These are phyloP conservation scores for Schizothecium vesticola DNA, from an alignment of 495 filamentous ascomycete species.

Conservation along the genomic window DNA sequence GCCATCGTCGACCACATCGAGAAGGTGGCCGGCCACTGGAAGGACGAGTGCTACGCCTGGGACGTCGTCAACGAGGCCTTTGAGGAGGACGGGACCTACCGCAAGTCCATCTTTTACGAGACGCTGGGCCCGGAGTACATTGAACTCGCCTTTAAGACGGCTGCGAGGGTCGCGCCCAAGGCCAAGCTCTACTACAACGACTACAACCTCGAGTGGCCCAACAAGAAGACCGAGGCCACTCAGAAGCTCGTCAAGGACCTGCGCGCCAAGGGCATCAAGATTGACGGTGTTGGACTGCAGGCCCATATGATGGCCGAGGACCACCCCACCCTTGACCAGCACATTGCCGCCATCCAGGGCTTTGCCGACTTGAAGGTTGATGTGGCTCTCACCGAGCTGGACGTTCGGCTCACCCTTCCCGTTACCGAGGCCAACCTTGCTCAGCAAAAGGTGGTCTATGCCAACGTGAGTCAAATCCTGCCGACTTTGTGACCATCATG, in stretches of 20 bases:
- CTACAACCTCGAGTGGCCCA: conserved; percentile 57
- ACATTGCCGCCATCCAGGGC: conserved; percentile 40
- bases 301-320: conserved; percentile 53
- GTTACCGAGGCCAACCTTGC: conserved; percentile 38
- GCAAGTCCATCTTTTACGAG: conserved; percentile 48
- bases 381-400: conserved; percentile 56
- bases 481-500: background rate
- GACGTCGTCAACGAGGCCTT: conserved; percentile 65
- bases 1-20: conserved; percentile 48
- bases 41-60: conserved; percentile 46
- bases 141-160: conserved; percentile 48
- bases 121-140: conserved; percentile 53
- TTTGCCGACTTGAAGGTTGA: conserved; percentile 51
- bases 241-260: conserved; percentile 52
- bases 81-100: conserved; percentile 55
- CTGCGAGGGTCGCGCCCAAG: conserved; percentile 45
- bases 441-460: conserved; percentile 56
- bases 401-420: conserved; percentile 50
- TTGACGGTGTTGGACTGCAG: conserved; percentile 62
- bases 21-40: conserved; percentile 46
- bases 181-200: conserved; percentile 65
- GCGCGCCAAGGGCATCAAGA: conserved; percentile 45
- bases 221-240: conserved; percentile 24
- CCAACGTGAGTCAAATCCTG: conserved; percentile 21
- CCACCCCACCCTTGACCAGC: conserved; percentile 40